Evolutionary conservation across 2,329 filamentous ascomycete genomes (phyloP), one percentile per base, ranked within the genome.

Genomic region (Amauroascus verrucosus): DNA sequence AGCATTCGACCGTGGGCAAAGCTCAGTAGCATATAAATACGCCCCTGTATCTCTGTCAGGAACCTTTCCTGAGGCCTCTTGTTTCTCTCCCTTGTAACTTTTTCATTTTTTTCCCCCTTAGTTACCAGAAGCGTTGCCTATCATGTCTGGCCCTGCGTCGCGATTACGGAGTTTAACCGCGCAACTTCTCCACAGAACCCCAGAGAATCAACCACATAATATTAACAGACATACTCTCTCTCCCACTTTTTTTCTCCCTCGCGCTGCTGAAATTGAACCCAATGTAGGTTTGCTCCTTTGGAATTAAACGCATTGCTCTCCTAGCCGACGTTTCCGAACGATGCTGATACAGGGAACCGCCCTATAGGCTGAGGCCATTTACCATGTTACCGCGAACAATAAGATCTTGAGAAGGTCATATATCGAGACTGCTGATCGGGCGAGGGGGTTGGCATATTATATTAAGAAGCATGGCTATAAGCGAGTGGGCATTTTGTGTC

Each of bases 251-350:
- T 96, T 95, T 67, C 75, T 95, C 20, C 85, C 87, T 59, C 84
- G 91, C 51, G 89, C 91, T 16, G 90, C 90, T 6, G 76, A 80
- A 44, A 93, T 97, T 63, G 91, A 96, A 70, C 91, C 91, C 5
- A 75, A 90, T 64, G 79, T 81, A 63, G 59, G 72, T 59, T 30
- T 2, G 26, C 4, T 16, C 16, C 50, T 49, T 48, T 26, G 18
- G 4, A 28, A 43, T n/a, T n/a, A n/a, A n/a, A n/a, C n/a, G n/a
- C 7, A 18, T n/a, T 38, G 3, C 14, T 13, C 33, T 5, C 2
- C 9, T 38, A 5, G 8, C 35, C 18, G 6, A 2, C 9, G n/a
- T 38, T 5, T 33, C 40, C 7, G 11, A 16, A 13, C 13, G 26
- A 22, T 24, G 44, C 50, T 48, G 26, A 53, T 22, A 9, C 14